Evolutionary conservation across 768 basidiomycete genomes (phyloP).

Genomic region (Pleurotus pulmonarius): DNA sequence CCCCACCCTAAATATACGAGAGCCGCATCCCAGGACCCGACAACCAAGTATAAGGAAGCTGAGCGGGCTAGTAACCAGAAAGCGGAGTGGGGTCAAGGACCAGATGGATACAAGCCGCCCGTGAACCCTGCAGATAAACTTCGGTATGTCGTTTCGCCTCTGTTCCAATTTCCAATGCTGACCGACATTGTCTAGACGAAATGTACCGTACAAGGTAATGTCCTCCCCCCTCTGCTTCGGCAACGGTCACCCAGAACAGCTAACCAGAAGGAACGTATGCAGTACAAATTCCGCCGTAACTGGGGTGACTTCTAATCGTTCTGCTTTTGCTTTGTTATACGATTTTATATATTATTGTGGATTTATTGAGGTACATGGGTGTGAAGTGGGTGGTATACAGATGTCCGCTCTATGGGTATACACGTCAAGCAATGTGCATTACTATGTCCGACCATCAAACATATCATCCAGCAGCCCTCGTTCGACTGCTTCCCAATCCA

Average conservation of each 20-base stretch:
- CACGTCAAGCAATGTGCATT: constrained; percentile 5
- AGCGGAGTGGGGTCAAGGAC: constrained; percentile 71
- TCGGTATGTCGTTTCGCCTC: constrained; percentile 38
- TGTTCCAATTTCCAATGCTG: too few species aligned
- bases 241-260: constrained; percentile 24
- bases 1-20: constrained; percentile 55
- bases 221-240: constrained; percentile 1
- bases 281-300: constrained; percentile 87
- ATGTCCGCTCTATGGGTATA: constrained; percentile 4
- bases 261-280: constrained; percentile 57
- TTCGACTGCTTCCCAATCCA: constrained; percentile 93
- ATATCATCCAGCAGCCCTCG: constrained; percentile 78
- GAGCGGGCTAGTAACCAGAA: constrained; percentile 46
- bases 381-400: constrained; percentile 8
- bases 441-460: constrained; percentile 70
- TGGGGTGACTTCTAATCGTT: constrained; percentile 83
- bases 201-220: constrained; percentile 84
- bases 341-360: constrained; percentile 2
- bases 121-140: constrained; percentile 71
- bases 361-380: constrained; percentile 1
- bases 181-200: constrained; percentile 33
- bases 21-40: constrained; percentile 71
- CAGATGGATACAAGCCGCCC: constrained; percentile 70
- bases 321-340: neutral
- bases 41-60: constrained; percentile 54